Base-by-base conservation (phyloP, 495 filamentous ascomycete species). In the Penicillium paradoxum region DNA sequence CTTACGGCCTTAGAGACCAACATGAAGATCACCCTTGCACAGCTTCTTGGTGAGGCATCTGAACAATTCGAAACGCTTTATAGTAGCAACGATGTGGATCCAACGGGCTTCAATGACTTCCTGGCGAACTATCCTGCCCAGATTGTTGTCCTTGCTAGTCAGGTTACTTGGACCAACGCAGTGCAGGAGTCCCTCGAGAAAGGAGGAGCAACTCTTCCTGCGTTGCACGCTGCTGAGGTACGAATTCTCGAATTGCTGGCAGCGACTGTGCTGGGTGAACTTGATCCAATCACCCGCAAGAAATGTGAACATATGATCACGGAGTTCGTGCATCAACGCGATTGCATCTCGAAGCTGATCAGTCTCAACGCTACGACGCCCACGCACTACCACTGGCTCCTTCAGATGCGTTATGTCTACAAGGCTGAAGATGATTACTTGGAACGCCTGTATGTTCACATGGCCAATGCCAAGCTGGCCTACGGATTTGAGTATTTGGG, bases 251-350 rank as follows among this genome's bases (percentile, higher is more conserved):
- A 85, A 34, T 67, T 95, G 25, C 83, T 97, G 34, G 93, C 93
- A 14, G 78, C 84, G 10, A 90, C 88, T 13, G 93, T 99, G n/a
- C 78, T 97, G 4, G 87, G 87, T 21, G 90, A 97, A 56, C 79
- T 97, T 15, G 90, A 96, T 54, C 70, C 87, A 1, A 84, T 97
- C 39, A 81, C 86, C 60, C 76, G 93, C 45, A 96, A 93, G 80
- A 96, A 95, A 77, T 97, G 91, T 71, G 93, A 99, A 67, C 91
- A 96, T 70, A 84, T 99, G 56, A 97, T 99, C 64, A 99, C 95
- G 11, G 93, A 99, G 66, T 97, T 92, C 66, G 93, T 99, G 15
- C 93, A 97, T 64, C 93, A 99, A 66, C 85, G 93, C 39, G 93
- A 97, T 67, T 79, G 86, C 32, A 93, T 96, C 53, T 84, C 87